Conservation (phyloP, 345 rosid genomes). For the Citrus reticulata region DNA sequence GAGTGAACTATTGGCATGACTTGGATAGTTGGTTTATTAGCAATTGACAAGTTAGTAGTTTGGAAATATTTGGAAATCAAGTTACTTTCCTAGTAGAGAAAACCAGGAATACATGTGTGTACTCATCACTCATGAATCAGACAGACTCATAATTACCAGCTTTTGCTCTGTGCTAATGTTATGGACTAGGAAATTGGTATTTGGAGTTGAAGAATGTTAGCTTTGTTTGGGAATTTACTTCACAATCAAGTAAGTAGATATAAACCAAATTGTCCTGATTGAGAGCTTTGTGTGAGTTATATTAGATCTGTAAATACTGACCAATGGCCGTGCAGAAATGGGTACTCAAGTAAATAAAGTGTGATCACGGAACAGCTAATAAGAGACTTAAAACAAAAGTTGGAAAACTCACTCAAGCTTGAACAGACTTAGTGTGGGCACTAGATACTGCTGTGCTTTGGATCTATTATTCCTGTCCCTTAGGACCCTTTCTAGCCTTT, state of each 20-base stretch:
- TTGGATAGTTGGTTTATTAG: background rate
- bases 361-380: background rate
- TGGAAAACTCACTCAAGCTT: background rate
- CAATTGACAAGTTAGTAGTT: background rate
- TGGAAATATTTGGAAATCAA: background rate
- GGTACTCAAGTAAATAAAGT: background rate
- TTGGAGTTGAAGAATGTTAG: background rate
- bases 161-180: background rate
- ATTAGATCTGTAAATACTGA: background rate
- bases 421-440: background rate
- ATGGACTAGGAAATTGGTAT: background rate
- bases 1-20: background rate
- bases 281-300: background rate
- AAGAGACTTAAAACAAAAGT: background rate
- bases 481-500: background rate
- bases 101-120: background rate
- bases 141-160: background rate
- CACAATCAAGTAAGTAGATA: background rate
- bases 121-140: background rate
- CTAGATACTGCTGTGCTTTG: background rate
- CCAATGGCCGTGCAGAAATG: background rate
- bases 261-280: background rate
- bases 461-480: background rate
- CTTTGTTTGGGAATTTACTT: background rate
- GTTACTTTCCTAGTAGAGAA: background rate